Conservation (phyloP, 2,329 filamentous ascomycete genomes). For the Aspergillus quadricinctus region DNA sequence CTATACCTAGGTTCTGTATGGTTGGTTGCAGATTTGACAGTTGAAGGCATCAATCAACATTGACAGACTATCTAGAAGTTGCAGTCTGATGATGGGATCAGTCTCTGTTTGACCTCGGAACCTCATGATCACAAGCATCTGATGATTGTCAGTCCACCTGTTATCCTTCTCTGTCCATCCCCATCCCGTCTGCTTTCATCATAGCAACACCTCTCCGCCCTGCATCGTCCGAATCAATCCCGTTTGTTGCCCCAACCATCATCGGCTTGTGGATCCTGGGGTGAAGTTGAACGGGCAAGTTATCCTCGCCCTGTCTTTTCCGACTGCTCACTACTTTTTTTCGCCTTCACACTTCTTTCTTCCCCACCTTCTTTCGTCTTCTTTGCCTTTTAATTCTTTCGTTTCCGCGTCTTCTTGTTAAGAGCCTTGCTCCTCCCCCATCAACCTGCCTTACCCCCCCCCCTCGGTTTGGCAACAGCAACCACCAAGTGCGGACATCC, state of each 20-base stretch:
- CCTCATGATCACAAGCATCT: constrained; percentile 21
- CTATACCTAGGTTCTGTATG: constrained; percentile 2
- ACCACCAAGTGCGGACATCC: not conserved
- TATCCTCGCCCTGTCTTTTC: not conserved
- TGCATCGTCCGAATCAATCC: constrained; percentile 4
- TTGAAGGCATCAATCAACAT: not conserved
- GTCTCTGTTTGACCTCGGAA: constrained; percentile 20
- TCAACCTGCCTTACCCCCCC: not conserved
- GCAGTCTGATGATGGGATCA: not conserved
- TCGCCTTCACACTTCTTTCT: constrained; percentile 5
- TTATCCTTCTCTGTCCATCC: constrained; percentile 4
- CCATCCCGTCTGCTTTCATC: constrained; percentile 9
- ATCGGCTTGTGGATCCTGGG: constrained; percentile 14
- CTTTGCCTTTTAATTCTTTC: not conserved
- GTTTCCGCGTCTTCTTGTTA: not conserved
- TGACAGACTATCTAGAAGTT: not conserved
- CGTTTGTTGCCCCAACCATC: constrained; percentile 16
- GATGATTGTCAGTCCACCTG: constrained; percentile 7
- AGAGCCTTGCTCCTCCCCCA: constrained; percentile 2
- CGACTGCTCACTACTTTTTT: constrained; percentile 2
- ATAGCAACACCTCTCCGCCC: constrained; percentile 7
- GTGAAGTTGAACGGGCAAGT: constrained; percentile 10
- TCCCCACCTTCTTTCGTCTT: constrained; percentile 2
- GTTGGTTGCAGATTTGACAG: constrained; percentile 2
- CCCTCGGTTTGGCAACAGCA: not conserved